These are phyloP conservation scores for Aspergillus sp. DNA, from an alignment of 2,329 filamentous ascomycete species.

Conservation along the genomic window DNA sequence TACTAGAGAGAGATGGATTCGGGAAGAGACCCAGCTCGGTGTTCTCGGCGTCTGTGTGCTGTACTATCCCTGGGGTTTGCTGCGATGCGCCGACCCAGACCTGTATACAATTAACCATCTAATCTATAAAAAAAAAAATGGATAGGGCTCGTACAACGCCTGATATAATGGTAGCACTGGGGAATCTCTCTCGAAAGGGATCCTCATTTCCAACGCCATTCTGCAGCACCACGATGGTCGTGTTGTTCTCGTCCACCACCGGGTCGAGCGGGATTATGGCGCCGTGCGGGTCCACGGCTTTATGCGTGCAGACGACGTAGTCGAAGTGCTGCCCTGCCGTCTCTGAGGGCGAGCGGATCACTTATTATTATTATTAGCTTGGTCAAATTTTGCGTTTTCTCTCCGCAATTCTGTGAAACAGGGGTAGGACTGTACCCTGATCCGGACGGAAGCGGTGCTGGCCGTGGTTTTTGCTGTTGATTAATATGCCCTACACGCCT, in stretches of 20 bases:
- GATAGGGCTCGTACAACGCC: constrained; percentile 48
- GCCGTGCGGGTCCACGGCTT: constrained; percentile 42
- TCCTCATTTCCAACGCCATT: constrained; percentile 46
- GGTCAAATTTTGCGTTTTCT: too few relatives aligned
- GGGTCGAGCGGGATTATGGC: constrained; percentile 37
- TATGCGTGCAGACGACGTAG: constrained; percentile 42
- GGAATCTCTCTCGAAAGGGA: constrained; percentile 35
- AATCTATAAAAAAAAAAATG: neutral
- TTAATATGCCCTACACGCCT: constrained; percentile 37
- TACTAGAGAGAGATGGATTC: constrained; percentile 39
- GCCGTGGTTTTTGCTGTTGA: constrained; percentile 45
- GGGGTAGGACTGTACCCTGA: constrained; percentile 31
- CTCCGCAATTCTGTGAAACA: neutral
- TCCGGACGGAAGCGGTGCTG: constrained; percentile 33
- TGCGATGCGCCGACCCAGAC: constrained; percentile 54
- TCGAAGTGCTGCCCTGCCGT: constrained; percentile 26
- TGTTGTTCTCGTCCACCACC: constrained; percentile 36
- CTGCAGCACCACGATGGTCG: constrained; percentile 42
- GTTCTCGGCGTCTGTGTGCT: constrained; percentile 54
- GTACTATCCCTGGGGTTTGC: constrained; percentile 48
- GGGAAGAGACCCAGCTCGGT: constrained; percentile 57
- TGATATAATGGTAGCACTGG: constrained; percentile 33
- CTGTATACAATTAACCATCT: constrained; percentile 11
- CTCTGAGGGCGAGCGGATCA: constrained; percentile 41
- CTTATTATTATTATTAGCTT: constrained; percentile 23